Evolutionary conservation across 441 rosid species (phyloP).

Genomic region (Iberis amara): DNA sequence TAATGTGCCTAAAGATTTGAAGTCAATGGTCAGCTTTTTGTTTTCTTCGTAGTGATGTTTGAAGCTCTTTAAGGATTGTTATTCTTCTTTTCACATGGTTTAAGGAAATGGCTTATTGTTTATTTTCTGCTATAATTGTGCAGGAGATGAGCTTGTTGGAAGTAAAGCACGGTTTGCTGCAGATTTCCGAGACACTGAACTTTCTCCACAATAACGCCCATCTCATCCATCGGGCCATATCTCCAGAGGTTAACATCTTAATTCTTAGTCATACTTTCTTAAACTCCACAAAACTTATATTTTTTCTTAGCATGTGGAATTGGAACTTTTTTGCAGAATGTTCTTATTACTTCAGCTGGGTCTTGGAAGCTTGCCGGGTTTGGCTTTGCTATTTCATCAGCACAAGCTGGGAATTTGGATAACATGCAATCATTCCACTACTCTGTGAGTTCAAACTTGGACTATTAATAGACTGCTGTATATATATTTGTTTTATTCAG

Average conservation of each 20-base stretch:
- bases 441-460: constrained; percentile 46
- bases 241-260: constrained; percentile 60
- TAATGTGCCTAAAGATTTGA: constrained; percentile 72
- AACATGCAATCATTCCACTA: constrained; percentile 68
- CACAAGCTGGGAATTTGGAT: constrained; percentile 55
- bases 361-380: constrained; percentile 97
- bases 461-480: neutral
- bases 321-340: constrained; percentile 47
- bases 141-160: constrained; percentile 93
- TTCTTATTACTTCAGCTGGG: constrained; percentile 74
- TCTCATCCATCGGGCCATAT: constrained; percentile 75
- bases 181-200: constrained; percentile 76
- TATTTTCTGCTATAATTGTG: constrained; percentile 13
- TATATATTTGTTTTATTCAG: neutral
- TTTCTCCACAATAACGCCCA: constrained; percentile 80
- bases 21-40: constrained; percentile 53
- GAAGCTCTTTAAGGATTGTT: neutral
- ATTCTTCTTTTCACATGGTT: no score
- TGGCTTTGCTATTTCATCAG: constrained; percentile 67
- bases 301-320: constrained; percentile 5
- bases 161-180: constrained; percentile 88
- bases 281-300: neutral
- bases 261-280: neutral
- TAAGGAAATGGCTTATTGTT: constrained; percentile 1
- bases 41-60: neutral